A percentile compares a stretch with the other conserved stretches of the same genome.
Evolutionary conservation across 768 basidiomycete species (phyloP).

Genomic region (Coprinopsis cinerea): DNA sequence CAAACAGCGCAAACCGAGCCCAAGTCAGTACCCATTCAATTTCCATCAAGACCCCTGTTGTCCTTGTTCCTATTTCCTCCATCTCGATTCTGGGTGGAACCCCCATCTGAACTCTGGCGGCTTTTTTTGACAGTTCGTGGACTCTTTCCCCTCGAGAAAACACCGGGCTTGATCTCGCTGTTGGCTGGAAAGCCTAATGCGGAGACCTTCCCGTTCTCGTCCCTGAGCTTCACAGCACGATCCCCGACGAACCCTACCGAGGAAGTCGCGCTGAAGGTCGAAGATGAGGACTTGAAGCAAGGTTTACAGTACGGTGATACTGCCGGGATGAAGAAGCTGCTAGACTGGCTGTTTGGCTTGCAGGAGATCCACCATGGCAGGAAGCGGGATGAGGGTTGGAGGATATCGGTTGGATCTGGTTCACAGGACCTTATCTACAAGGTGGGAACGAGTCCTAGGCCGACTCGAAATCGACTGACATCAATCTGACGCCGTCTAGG

Average conservation of each 20-base stretch:
- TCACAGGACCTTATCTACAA: slow-evolving; percentile 90
- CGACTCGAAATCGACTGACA: background rate
- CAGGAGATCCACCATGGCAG: slow-evolving; percentile 69
- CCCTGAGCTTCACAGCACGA: slow-evolving; percentile 60
- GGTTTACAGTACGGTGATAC: slow-evolving; percentile 78
- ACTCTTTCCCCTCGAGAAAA: slow-evolving; percentile 73
- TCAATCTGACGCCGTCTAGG: slow-evolving; percentile 35
- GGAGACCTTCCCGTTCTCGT: slow-evolving; percentile 85
- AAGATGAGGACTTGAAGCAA: slow-evolving; percentile 51
- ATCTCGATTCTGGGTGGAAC: background rate
- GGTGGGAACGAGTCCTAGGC: slow-evolving; percentile 32
- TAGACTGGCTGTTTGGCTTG: slow-evolving; percentile 64
- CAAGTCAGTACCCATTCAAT: slow-evolving; percentile 38
- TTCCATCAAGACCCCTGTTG: slow-evolving; percentile 2
- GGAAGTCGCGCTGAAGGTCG: slow-evolving; percentile 48
- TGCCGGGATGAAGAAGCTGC: slow-evolving; percentile 56
- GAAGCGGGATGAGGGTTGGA: slow-evolving; percentile 61
- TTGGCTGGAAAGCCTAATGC: slow-evolving; percentile 92
- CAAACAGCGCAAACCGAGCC: slow-evolving; percentile 55
- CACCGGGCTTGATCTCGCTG: slow-evolving; percentile 72
- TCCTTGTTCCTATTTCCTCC: background rate
- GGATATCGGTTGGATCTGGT: slow-evolving; percentile 70
- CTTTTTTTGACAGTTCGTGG: slow-evolving; percentile 43
- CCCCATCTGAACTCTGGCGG: background rate
- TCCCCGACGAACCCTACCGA: slow-evolving; percentile 39